Percentiles rank a stretch among this genome's conserved stretches.
phyloP scores from a whole-genome alignment of 495 filamentous ascomycete genomes.

The Penicillium goetzii region DNA sequence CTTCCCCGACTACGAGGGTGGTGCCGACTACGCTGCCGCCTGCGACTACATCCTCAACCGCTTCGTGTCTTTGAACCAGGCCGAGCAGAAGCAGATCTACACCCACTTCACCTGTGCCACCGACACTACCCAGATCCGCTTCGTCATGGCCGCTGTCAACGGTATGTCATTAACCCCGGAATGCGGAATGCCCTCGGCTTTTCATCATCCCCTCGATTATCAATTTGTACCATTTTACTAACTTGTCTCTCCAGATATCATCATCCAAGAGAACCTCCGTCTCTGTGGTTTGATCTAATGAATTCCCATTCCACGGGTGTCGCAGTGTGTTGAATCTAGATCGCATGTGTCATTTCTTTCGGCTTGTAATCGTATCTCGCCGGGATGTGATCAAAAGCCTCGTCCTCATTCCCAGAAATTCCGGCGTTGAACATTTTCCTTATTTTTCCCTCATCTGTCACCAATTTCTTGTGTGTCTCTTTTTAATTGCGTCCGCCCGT shows the following conservation, averaged over 20 bases:
- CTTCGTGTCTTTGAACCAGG: constrained; percentile 96
- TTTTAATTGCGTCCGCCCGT: constrained; percentile 34
- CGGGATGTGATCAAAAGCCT: constrained; percentile 35
- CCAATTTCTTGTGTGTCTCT: constrained; percentile 24
- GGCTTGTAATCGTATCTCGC: constrained; percentile 35
- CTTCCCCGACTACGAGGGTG: constrained; percentile 97
- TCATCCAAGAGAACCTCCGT: constrained; percentile 99
- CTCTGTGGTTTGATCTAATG: constrained; percentile 95
- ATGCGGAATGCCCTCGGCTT: not conserved
- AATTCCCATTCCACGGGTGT: constrained; percentile 40
- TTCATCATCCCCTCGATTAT: not conserved
- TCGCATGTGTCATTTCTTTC: constrained; percentile 39
- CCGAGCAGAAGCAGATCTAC: constrained; percentile 99
- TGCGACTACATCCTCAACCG: constrained; percentile 98
- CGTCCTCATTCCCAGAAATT: constrained; percentile 38
- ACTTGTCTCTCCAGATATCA: constrained; percentile 72
- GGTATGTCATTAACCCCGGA: constrained; percentile 60
- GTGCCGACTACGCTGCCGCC: constrained; percentile 87
- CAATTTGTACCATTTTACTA: not conserved
- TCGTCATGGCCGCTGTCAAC: constrained; percentile 99
- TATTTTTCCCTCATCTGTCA: constrained; percentile 26
- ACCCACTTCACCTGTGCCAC: constrained; percentile 99
- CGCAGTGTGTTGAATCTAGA: constrained; percentile 42
- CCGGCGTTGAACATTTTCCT: constrained; percentile 51
- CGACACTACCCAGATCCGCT: constrained; percentile 96